Evolutionary conservation across 495 filamentous ascomycete genomes (phyloP).

Genomic region (Penicillium robsamsonii): DNA sequence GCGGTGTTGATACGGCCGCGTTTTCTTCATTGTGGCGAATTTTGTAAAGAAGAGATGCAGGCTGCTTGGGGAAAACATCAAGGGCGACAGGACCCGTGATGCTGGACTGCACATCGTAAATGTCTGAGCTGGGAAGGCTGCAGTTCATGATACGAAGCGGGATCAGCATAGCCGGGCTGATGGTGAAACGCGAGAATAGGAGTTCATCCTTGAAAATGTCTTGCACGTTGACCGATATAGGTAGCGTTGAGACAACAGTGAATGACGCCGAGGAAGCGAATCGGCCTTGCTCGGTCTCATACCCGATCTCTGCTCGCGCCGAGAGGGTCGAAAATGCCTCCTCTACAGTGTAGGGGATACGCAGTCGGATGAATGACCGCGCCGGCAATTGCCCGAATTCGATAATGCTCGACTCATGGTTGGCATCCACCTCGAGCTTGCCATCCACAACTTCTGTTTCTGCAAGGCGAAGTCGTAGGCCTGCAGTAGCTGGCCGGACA

Average conservation of each 20-base stretch:
- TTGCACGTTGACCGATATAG: constrained; percentile 92
- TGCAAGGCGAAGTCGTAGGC: constrained; percentile 75
- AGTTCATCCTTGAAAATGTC: constrained; percentile 85
- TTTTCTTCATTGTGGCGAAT: constrained; percentile 45
- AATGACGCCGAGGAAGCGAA: constrained; percentile 67
- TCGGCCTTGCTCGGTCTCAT: constrained; percentile 67
- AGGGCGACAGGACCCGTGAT: constrained; percentile 53
- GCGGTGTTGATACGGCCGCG: constrained; percentile 40
- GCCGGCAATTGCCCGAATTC: constrained; percentile 54
- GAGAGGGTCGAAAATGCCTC: constrained; percentile 68
- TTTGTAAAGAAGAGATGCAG: constrained; percentile 79
- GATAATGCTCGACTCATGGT: constrained; percentile 65
- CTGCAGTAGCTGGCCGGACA: constrained; percentile 79
- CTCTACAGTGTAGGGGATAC: constrained; percentile 84
- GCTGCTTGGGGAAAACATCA: constrained; percentile 75
- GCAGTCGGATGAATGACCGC: constrained; percentile 52
- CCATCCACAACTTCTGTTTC: constrained; percentile 61
- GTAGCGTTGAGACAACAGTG: constrained; percentile 66
- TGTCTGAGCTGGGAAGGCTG: constrained; percentile 64
- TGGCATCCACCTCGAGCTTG: constrained; percentile 52
- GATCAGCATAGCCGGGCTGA: constrained; percentile 70
- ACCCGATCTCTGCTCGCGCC: constrained; percentile 73
- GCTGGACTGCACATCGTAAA: constrained; percentile 64
- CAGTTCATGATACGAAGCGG: constrained; percentile 74
- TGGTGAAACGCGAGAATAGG: constrained; percentile 85